These are phyloP conservation scores for Fusarium domesticum DNA, from an alignment of 2,329 filamentous ascomycete genomes.

Conservation along the genomic window DNA sequence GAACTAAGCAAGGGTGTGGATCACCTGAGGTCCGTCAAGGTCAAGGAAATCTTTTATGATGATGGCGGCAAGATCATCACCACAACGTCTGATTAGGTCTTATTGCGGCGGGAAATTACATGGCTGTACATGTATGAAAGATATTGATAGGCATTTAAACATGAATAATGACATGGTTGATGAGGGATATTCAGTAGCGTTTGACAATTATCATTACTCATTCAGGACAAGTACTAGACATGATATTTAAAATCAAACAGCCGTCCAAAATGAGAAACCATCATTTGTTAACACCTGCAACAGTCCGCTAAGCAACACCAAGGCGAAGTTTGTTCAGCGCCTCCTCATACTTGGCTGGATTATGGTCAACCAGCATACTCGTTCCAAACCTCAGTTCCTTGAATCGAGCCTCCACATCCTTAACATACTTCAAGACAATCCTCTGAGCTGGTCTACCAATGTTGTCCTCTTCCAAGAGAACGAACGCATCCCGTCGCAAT, in stretches of 20 bases:
- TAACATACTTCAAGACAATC: constrained; percentile 67
- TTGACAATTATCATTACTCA: no score
- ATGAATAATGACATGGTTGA: no score
- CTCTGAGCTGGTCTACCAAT: constrained; percentile 65
- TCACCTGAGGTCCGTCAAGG: constrained; percentile 71
- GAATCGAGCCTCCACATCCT: constrained; percentile 68
- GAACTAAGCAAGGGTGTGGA: constrained; percentile 65
- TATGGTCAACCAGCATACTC: constrained; percentile 74
- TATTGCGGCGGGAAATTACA: no score
- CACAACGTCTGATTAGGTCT: constrained; percentile 29
- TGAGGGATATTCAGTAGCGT: no score
- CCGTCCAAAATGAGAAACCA: neutral
- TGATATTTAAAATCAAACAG: neutral
- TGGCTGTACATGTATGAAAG: no score
- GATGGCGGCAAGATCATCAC: constrained; percentile 58
- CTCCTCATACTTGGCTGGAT: constrained; percentile 69
- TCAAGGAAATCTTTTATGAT: constrained; percentile 72
- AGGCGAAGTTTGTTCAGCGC: constrained; percentile 59
- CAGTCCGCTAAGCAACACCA: constrained; percentile 40
- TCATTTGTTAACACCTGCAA: constrained; percentile 7
- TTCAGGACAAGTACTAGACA: no score
- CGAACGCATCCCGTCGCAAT: constrained; percentile 63
- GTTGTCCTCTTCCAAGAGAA: constrained; percentile 43
- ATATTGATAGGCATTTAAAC: no score
- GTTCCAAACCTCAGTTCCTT: constrained; percentile 68